Base-by-base conservation (phyloP, 352 stramenopile genomes). In the Phytophthora capsici region DNA sequence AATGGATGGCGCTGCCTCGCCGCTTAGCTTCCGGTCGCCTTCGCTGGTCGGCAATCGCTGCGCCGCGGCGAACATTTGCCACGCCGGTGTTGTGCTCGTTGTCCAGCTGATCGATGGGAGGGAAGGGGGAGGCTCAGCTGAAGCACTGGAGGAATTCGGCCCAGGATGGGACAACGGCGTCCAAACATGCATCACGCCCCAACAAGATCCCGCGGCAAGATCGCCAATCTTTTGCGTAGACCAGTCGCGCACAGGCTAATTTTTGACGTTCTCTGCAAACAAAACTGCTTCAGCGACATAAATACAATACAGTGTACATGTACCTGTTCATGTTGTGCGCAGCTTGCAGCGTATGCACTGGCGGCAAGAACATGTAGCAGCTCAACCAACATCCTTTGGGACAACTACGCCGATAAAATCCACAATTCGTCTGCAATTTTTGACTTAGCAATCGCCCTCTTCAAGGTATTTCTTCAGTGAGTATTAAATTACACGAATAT, bases 51-150 rank as follows among this genome's bases (percentile, higher is more conserved):
- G 44, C 50, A 28, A 41, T 20, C 25, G 2, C 30, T 17, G 16
- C 37, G 16, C 19, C n/a, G n/a, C n/a, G n/a, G n/a, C n/a, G n/a
- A n/a, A n/a, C n/a, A n/a, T n/a, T n/a, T n/a, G 23, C 2, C 28
- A 50, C 37, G 49, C 41, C 44, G 38, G 43, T 19, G 57, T 30
- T 54, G 57, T 57, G 57, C 17, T 17, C 41, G 23, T 16, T 22
- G 19, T 1, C 25, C 59, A 64, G 45, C 61, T 69, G 61, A 59
- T 54, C 53, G 44, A 55, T 63, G 61, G 61, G 61, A 63, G 36
- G 60, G 52, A 1, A 49, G 14, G 38, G 53, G 61, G 47, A 70
- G 17, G 25, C 54, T 48, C 54, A 65, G 62, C 62, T 60, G 62
- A 69, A 70, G 62, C 16, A 19, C 43, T 43, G 37, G 25, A 50